Percentiles rank a stretch among this genome's conserved stretches.
phyloP scores from a whole-genome alignment of 2,329 filamentous ascomycete species.

The Ophiostoma australiae region DNA sequence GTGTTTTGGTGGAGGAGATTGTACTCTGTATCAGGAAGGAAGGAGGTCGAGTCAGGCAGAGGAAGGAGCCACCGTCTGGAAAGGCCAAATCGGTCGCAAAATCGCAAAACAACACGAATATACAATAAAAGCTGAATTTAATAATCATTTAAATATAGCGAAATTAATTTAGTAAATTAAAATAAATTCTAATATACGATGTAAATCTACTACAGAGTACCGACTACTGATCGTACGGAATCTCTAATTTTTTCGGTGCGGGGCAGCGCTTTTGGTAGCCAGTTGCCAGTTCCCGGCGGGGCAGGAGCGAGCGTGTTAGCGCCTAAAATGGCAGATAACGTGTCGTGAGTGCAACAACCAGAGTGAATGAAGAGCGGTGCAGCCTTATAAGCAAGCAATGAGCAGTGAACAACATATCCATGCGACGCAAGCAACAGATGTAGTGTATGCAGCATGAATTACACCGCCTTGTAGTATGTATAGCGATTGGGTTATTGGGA shows the following conservation, averaged over 20 bases:
- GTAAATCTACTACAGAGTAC: not conserved
- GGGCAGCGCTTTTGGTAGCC: slow-evolving; percentile 14
- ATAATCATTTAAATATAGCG: not conserved
- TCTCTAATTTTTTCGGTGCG: slow-evolving; percentile 19
- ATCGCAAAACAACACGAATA: slow-evolving; percentile 8
- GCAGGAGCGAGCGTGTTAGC: slow-evolving; percentile 7
- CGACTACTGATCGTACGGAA: not conserved
- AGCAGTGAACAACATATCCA: not conserved
- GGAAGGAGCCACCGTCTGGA: slow-evolving; percentile 1
- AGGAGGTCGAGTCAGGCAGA: not conserved
- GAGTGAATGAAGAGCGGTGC: not conserved
- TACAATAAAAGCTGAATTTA: not conserved
- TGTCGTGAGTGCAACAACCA: not conserved
- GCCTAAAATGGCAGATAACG: not conserved
- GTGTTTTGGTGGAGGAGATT: not conserved
- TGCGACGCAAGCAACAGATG: no score
- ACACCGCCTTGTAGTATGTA: not conserved
- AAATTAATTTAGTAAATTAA: not conserved
- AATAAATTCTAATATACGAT: not conserved
- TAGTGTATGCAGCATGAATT: not conserved
- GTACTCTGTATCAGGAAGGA: not conserved
- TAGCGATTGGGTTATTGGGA: not conserved
- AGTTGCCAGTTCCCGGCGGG: not conserved
- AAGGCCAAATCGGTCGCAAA: slow-evolving; percentile 6
- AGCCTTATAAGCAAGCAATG: slow-evolving; percentile 7